Base-by-base conservation (phyloP, 306 rosid species). In the Boehmeria nivea region DNA sequence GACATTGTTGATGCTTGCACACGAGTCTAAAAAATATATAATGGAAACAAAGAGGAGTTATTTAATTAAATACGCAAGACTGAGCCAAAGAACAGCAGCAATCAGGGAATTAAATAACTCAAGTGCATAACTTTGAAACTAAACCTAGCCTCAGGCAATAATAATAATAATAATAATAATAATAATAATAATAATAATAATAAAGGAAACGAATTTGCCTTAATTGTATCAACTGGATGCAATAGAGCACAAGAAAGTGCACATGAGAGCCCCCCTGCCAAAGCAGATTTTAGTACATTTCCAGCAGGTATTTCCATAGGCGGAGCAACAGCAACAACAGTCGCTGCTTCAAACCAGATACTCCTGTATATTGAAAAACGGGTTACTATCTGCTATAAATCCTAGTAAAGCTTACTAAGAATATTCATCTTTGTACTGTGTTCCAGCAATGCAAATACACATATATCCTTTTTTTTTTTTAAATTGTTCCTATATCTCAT, bases 261-360 rank as follows among this genome's bases (percentile, higher is more conserved):
- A 75, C 96, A 88, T 54, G 99, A 63, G 71, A 93, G 95, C 64
- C 99, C 99, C 51, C 99, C 99, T 16, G 99, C 99, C 83, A 93
- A 72, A 60, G 96, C 99, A 77, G 99, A 87, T 80, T 86, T 81
- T 72, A 93, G 77, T 46, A 93, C 99, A 61, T 94, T 93, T 66
- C 95, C 99, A 33, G 96, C 88, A 28, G 94, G 95, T 72, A 87
- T 75, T 79, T 87, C 88, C 59, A 88, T 83, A 21, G 95, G 72
- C 27, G 99, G 96, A 58, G 99, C 86, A 71, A 88, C 95, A n/a
- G 96, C 94, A 77, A 87, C 99, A 60, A 93, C 96, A 19, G 96
- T 88, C 2, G 99, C 99, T 71, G 99, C 99, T 74, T 93, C 96
- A 77, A 93, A 93, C 99, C 99, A 93, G 68, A 93, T 83, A 70